Percentiles rank a stretch among this genome's conserved stretches.
These are phyloP conservation scores for Populus tomentosa DNA, from an alignment of 441 rosid genomes.

Conservation along the genomic window DNA sequence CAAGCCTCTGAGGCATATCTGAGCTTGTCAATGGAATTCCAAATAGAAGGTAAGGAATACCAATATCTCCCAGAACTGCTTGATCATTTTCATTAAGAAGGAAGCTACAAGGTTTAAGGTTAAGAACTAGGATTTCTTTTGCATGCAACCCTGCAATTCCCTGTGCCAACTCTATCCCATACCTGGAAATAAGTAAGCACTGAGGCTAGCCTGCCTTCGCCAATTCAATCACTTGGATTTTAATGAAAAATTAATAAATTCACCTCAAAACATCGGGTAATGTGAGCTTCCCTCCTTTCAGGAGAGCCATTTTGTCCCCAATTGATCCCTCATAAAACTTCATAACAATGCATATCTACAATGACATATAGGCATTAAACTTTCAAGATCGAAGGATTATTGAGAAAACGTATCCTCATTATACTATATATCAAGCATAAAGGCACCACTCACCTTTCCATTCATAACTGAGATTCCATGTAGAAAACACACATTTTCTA, in stretches of 20 bases:
- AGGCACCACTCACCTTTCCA: conserved; percentile 51
- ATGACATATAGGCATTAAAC: background rate
- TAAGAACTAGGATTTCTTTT: conserved; percentile 61
- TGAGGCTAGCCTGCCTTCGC: background rate
- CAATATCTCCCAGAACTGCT: conserved; percentile 71
- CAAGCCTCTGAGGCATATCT: conserved; percentile 60
- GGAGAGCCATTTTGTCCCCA: conserved; percentile 74
- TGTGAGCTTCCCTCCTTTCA: conserved; percentile 70
- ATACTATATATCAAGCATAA: background rate
- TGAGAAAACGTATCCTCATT: background rate
- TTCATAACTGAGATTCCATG: conserved; percentile 63
- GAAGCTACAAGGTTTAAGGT: conserved; percentile 69
- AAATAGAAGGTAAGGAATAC: conserved; percentile 67
- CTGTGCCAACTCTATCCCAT: conserved; percentile 56
- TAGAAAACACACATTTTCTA: conserved; percentile 47
- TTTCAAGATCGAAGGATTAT: background rate
- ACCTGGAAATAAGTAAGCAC: conserved; percentile 45
- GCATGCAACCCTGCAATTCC: conserved; percentile 64
- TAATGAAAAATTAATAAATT: conserved; percentile 2
- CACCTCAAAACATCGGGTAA: conserved; percentile 64
- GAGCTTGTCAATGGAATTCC: conserved; percentile 62
- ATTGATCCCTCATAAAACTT: conserved; percentile 81
- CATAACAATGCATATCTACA: conserved; percentile 69
- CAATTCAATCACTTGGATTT: background rate
- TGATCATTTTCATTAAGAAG: conserved; percentile 65